phyloP scores from a whole-genome alignment of 2,329 filamentous ascomycete species.

The Fusarium phyllophilum region DNA sequence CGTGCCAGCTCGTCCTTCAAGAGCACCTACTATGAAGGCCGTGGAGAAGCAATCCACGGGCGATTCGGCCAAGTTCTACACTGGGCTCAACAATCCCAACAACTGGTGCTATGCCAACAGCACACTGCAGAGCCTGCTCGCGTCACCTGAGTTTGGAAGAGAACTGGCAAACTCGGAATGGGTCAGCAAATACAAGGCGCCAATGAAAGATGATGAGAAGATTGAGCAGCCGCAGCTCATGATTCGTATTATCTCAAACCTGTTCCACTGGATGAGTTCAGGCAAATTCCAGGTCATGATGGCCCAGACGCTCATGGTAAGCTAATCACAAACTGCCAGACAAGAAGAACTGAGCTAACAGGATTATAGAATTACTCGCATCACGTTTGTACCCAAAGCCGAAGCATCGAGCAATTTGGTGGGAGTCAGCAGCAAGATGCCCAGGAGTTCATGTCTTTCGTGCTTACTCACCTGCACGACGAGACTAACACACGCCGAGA shows the following conservation, averaged over 20 bases:
- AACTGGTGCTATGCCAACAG: conserved; percentile 94
- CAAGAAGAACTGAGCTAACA: conserved; percentile 36
- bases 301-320: conserved; percentile 67
- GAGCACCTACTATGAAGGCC: conserved; percentile 51
- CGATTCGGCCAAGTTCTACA: conserved; percentile 44
- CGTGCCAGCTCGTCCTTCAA: conserved; percentile 50
- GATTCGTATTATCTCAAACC: conserved; percentile 67
- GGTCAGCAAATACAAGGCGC: conserved; percentile 73
- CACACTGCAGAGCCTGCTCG: conserved; percentile 84
- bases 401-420: conserved; percentile 65
- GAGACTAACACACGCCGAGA: conserved; percentile 78
- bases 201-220: conserved; percentile 69
- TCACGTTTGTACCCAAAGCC: conserved; percentile 49
- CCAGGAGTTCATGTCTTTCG: conserved; percentile 86
- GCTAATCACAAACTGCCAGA: conserved; percentile 35
- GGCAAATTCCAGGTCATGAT: conserved; percentile 63
- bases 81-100: conserved; percentile 82
- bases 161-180: conserved; percentile 68
- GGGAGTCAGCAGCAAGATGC: conserved; percentile 87
- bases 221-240: conserved; percentile 67
- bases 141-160: conserved; percentile 74
- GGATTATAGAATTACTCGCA: conserved; percentile 63
- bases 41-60: conserved; percentile 59
- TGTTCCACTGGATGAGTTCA: conserved; percentile 67
- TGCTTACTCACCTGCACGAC: conserved; percentile 83